Conservation (phyloP, 108 stramenopile genomes). For the Skeletonema marinoi region DNA sequence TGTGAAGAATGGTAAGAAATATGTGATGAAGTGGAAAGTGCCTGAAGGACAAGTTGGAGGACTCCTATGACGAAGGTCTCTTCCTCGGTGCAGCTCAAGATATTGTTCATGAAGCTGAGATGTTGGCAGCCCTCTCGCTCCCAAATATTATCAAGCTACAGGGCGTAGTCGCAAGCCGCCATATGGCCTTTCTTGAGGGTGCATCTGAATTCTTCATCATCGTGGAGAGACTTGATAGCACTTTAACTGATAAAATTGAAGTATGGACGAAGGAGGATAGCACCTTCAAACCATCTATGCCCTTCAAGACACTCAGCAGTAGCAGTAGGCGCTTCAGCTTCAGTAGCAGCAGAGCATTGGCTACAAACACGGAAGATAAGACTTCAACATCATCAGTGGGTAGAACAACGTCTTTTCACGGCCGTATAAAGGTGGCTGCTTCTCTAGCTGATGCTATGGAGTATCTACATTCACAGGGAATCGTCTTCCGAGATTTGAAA, state of each 20-base stretch:
- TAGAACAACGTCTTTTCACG: not conserved
- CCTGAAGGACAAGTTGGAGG: too few relatives aligned
- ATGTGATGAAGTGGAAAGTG: too few relatives aligned
- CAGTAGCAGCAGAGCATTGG: not conserved
- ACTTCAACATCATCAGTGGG: not conserved
- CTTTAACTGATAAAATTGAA: slow-evolving; percentile 28
- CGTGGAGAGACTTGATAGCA: slow-evolving; percentile 63
- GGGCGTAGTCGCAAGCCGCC: not conserved
- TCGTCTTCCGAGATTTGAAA: slow-evolving; percentile 77
- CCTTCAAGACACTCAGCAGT: not conserved
- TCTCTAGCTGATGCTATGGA: slow-evolving; percentile 53
- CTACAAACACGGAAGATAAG: not conserved
- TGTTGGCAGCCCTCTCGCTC: not conserved
- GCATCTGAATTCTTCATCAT: slow-evolving; percentile 69
- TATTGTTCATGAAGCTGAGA: not conserved
- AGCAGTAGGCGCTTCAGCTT: not conserved
- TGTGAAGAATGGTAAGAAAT: too few relatives aligned
- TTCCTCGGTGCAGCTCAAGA: not conserved
- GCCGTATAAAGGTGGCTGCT: not conserved
- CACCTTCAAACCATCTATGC: not conserved
- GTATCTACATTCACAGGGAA: slow-evolving; percentile 70
- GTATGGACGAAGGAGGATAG: not conserved
- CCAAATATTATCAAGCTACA: not conserved
- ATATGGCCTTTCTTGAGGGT: slow-evolving; percentile 3
- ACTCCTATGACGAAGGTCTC: not conserved